Base-by-base conservation (phyloP, 2,329 filamentous ascomycete genomes). In the Fusarium hostae region DNA sequence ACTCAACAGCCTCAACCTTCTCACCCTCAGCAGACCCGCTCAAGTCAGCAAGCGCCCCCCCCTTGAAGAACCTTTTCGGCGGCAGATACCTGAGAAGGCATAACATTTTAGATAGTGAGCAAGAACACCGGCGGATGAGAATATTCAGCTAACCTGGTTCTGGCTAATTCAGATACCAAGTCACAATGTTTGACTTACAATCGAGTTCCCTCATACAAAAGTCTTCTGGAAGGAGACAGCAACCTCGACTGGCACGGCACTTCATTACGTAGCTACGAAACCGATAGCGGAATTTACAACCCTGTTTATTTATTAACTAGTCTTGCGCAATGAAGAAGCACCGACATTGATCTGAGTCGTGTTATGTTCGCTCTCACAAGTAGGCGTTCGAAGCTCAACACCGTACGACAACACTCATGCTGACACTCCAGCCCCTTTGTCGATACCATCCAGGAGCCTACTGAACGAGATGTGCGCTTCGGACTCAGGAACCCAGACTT, bases 401-500 rank as follows among this genome's bases (percentile, higher is more conserved):
- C 32, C 8, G 34, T 24, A 34, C n/a, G 34, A 13, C 22, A 35
- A 4, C 11, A 20, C 30, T 6, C 16, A 35, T 13, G 20, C 9
- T 6, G 16, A 35, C 18, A 24, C 22, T 26, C 22, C 16, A 34
- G 22, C 12, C 8, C 10, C 20, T 10, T 12, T n/a, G 2, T 0
- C 16, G 9, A 22, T 12, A 22, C 28, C 16, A 18, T 10, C 6
- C 12, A 15, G 18, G 9, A 6, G 6, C 7, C 4, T 51, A 9
- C 6, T 15, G 8, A 4, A 8, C 10, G 7, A 11, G 0, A 32
- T 3, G 8, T 18, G 5, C 10, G 2, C 8, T 2, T 18, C 9
- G 2, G 10, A 7, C 6, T 2, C 15, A 3, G 4, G 5, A 32
- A 2, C 2, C 2, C 5, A 3, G 9, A 5, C 8, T 32, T 10